phyloP scores from a whole-genome alignment of 805 yeast species.

The Millerozyma miso region DNA sequence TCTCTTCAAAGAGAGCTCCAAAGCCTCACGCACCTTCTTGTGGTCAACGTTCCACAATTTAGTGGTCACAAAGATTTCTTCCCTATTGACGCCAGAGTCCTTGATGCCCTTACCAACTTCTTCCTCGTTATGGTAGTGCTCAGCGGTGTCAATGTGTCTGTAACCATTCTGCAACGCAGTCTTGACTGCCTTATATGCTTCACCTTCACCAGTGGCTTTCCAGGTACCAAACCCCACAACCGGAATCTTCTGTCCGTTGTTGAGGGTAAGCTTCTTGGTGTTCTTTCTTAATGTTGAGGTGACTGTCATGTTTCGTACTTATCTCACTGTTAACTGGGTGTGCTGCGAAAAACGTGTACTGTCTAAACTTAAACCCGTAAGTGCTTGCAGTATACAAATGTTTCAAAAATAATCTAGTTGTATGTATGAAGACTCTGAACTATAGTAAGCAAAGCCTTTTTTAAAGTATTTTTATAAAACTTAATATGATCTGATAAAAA shows the following conservation, averaged over 20 bases:
- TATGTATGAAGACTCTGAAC: no score
- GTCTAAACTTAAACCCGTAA: not conserved
- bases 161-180: conserved; percentile 58
- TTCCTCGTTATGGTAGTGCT: conserved; percentile 57
- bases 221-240: conserved; percentile 18
- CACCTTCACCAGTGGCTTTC: conserved; percentile 21
- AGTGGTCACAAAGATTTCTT: conserved; percentile 44
- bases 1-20: conserved; percentile 53
- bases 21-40: conserved; percentile 42
- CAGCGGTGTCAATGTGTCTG: conserved; percentile 71
- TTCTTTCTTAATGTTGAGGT: conserved; percentile 15
- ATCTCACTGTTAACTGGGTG: not conserved
- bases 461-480: no score
- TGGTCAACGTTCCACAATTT: conserved; percentile 8
- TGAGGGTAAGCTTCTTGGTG: conserved; percentile 31
- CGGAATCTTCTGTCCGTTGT: conserved; percentile 47
- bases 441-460: no score
- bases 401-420: no score
- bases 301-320: not conserved
- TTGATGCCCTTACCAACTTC: conserved; percentile 49
- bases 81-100: conserved; percentile 56
- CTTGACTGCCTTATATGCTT: conserved; percentile 13
- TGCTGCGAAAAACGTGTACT: not conserved
- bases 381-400: no score
- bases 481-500: not conserved